Conservation (phyloP, 2,329 filamentous ascomycete genomes). For the Immersiporthe knoxdaviesiana region DNA sequence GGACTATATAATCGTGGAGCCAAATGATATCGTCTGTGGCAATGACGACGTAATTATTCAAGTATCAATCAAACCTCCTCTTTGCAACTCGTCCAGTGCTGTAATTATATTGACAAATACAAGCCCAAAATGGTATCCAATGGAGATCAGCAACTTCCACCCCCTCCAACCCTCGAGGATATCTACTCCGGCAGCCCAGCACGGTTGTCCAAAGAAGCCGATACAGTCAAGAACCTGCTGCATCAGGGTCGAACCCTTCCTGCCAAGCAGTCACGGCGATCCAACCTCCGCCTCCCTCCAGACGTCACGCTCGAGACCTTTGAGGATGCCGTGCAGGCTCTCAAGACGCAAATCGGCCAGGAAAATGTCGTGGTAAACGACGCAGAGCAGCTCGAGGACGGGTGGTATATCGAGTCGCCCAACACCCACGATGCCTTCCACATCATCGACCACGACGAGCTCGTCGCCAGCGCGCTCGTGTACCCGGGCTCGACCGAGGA, state of each 20-base stretch:
- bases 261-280: slow-evolving; percentile 29
- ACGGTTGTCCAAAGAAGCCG: slow-evolving; percentile 34
- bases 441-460: slow-evolving; percentile 46
- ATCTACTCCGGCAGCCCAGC: slow-evolving; percentile 35
- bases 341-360: slow-evolving; percentile 36
- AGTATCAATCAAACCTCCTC: no score
- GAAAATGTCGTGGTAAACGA: slow-evolving; percentile 41
- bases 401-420: slow-evolving; percentile 39
- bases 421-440: slow-evolving; percentile 49
- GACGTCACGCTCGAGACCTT: slow-evolving; percentile 34
- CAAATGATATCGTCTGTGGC: background rate
- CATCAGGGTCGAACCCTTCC: slow-evolving; percentile 35
- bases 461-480: slow-evolving; percentile 47
- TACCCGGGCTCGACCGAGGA: slow-evolving; percentile 45
- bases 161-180: slow-evolving; percentile 32
- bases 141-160: background rate
- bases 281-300: slow-evolving; percentile 35
- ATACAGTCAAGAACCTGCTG: slow-evolving; percentile 31
- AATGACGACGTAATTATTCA: background rate
- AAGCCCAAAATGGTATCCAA: slow-evolving; percentile 3
- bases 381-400: slow-evolving; percentile 37
- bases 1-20: background rate
- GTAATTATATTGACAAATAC: no score
- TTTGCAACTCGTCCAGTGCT: no score
- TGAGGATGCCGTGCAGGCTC: slow-evolving; percentile 38